phyloP scores from a whole-genome alignment of 495 filamentous ascomycete species.

The Tuber borchii region DNA sequence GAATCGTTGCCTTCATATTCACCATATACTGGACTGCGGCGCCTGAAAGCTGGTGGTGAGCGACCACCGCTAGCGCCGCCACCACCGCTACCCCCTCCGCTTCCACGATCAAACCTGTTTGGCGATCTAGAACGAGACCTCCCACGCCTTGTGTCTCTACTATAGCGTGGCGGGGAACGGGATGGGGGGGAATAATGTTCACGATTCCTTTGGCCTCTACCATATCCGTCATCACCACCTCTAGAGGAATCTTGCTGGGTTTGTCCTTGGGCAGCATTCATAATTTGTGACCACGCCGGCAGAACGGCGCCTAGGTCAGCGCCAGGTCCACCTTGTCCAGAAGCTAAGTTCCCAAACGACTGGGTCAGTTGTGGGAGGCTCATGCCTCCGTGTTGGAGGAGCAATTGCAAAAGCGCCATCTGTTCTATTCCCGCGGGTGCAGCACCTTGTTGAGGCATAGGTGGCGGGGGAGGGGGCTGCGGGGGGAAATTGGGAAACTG shows the following conservation, averaged over 20 bases:
- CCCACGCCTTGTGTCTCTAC: conserved; percentile 44
- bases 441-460: conserved; percentile 45
- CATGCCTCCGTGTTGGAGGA: conserved; percentile 44
- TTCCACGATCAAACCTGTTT: conserved; percentile 37
- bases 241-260: conserved; percentile 23
- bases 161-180: conserved; percentile 53
- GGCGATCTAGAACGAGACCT: conserved; percentile 73
- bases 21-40: conserved; percentile 61
- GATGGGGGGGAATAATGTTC: conserved; percentile 41
- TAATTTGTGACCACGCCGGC: conserved; percentile 35
- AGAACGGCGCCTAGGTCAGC: conserved; percentile 27
- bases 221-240: conserved; percentile 30
- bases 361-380: conserved; percentile 32
- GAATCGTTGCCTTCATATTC: conserved; percentile 53
- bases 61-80: conserved; percentile 61
- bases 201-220: conserved; percentile 29
- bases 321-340: conserved; percentile 27
- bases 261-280: conserved; percentile 27
- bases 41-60: conserved; percentile 48
- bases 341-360: conserved; percentile 33
- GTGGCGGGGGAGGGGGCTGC: conserved; percentile 41
- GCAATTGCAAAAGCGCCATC: conserved; percentile 54
- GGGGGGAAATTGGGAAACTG: conserved; percentile 29
- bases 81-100: conserved; percentile 14
- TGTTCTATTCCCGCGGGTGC: conserved; percentile 50